Evolutionary conservation across 768 basidiomycete genomes (phyloP).

Genomic region (Termitomyces sp.): DNA sequence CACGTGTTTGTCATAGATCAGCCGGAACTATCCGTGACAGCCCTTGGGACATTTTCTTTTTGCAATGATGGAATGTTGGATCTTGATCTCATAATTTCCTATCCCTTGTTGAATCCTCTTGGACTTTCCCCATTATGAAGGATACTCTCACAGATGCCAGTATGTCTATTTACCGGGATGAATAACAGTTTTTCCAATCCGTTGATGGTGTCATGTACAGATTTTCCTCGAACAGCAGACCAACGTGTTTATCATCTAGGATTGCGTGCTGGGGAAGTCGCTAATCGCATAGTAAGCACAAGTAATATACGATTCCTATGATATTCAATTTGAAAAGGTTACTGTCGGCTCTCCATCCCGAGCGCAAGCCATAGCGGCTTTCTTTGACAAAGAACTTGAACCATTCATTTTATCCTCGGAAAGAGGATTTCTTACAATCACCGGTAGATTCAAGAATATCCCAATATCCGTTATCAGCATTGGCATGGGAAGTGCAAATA

Average conservation of each 20-base stretch:
- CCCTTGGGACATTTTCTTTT: too few species aligned
- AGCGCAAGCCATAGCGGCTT: conserved; percentile 51
- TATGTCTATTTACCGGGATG: conserved; percentile 28
- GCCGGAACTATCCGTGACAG: background rate
- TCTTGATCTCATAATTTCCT: background rate
- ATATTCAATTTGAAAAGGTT: conserved; percentile 33
- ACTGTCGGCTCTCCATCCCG: conserved; percentile 74
- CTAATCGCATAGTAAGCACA: conserved; percentile 65
- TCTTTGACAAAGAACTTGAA: conserved; percentile 53
- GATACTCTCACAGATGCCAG: conserved; percentile 61
- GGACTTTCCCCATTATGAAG: conserved; percentile 11
- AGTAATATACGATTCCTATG: background rate
- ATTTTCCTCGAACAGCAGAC: conserved; percentile 72
- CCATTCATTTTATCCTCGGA: conserved; percentile 65
- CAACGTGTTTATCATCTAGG: conserved; percentile 79
- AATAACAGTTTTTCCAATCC: background rate
- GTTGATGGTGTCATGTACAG: conserved; percentile 26
- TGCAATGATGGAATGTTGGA: background rate
- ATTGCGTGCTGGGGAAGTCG: conserved; percentile 68
- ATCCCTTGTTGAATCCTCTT: background rate
- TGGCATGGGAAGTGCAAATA: conserved; percentile 80
- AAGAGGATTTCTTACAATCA: conserved; percentile 71
- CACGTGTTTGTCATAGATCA: background rate
- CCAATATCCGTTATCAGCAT: conserved; percentile 74
- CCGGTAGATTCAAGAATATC: conserved; percentile 55